Base-by-base conservation (phyloP, 2,329 filamentous ascomycete genomes). In the Hymenoscyphus infarciens region DNA sequence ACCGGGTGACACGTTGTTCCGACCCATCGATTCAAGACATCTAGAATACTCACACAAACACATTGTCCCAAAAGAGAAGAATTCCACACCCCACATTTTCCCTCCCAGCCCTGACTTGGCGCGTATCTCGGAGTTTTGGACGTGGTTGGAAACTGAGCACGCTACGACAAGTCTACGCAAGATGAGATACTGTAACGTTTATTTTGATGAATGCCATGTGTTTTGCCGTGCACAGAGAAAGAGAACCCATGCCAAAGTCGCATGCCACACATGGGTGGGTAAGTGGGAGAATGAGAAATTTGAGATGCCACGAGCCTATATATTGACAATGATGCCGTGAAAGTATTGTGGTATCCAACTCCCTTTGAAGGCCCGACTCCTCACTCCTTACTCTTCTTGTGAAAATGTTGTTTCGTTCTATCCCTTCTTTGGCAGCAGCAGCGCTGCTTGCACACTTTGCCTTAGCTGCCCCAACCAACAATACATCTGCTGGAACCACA, bases 171-270 rank as follows among this genome's bases (percentile, higher is more conserved):
- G 15, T 27, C n/a, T 22, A 57, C 19, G 27, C 33, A 33, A 57
- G 55, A 57, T 57, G 55, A 39, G 33, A 35, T 57, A 57, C 27
- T 57, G 56, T 42, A 57, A 57, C 56, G 56, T 57, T 57, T 35
- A n/a, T 57, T 38, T 57, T 31, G 15, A 19, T 38, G 29, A 13
- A 19, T 16, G 19, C 22, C 56, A 57, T 56, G 55, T 56, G 56
- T 57, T 57, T 57, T 7, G 56, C 31, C 39, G n/a, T 52, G 3
- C 45, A 52, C n/a, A 8, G 19, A 31, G 22, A 57, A 19, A 57
- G 16, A 22, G 16, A 57, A 39, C 56, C 56, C 56, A 57, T 57
- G 56, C 56, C 56, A 52, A 22, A 22, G 45, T 52, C 45, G 45
- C 45, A 52, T 52, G 45, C 45, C 45, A 52, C 22, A 52, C 45